Base-by-base conservation (phyloP, 1,284 basidiomycete species). In the Cryptococcus wingfieldii region DNA sequence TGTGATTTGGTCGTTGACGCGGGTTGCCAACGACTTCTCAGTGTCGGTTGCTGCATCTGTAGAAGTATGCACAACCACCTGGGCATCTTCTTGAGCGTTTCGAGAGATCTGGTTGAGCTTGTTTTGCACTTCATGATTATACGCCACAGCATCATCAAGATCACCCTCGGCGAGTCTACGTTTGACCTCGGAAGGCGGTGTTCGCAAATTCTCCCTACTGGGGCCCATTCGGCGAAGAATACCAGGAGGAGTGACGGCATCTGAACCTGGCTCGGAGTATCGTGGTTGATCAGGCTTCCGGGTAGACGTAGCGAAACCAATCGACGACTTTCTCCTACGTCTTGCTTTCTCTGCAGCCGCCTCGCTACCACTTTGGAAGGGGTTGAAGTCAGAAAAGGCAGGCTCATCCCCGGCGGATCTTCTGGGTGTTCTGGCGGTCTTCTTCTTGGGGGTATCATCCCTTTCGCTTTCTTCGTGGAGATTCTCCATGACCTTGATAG, bases 391-490 rank as follows among this genome's bases (percentile, higher is more conserved):
- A 16, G 78, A 79, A 61, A 81, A 82, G 4, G 75, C 74, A 46
- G 67, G 69, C 39, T 74, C 75, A 6, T 70, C 71, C 8, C 44
- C 57, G 12, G 31, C 54, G n/a, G 63, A 63, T 34, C 55, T 55
- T 45, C 54, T 59, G 13, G 61, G 68, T 19, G 67, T 69, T 39
- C 55, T 65, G 16, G 7, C n/a, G 14, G 19, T 13, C 41, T 42
- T 42, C 19, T 42, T 23, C 44, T 42, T 48, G 12, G 58, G 38
- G 46, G 59, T 57, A 16, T 62, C 86, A 86, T 61, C 84, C 83
- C 71, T 85, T 82, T 66, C 81, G 81, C 76, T 84, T 83, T 89
- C 85, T 62, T 83, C 85, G 71, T 83, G 84, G 52, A 87, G 76
- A 8, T 64, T 46, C 34, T 62, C 62, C 56, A 67, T 56, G 19